phyloP scores from a whole-genome alignment of 2,329 filamentous ascomycete species.

The Nakataea oryzae region DNA sequence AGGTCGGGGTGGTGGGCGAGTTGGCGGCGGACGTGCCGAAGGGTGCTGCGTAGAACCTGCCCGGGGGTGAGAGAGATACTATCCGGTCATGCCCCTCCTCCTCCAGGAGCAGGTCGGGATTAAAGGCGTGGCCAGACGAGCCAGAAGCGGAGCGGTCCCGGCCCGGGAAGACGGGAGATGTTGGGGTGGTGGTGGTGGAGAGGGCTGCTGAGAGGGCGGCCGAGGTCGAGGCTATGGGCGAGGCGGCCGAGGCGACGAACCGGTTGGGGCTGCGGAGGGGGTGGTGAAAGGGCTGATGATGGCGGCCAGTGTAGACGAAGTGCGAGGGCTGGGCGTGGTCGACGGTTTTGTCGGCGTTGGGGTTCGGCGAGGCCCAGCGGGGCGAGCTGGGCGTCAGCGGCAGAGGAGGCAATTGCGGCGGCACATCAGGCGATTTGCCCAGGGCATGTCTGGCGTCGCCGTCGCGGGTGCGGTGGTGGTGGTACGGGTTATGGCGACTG shows the following conservation, averaged over 20 bases:
- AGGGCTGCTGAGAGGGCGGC: background rate
- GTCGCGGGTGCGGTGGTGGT: conserved; percentile 4
- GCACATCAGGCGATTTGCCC: background rate
- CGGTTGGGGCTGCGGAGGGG: background rate
- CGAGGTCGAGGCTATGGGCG: conserved; percentile 3
- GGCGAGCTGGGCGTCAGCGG: conserved; percentile 24
- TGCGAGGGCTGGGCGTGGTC: conserved; percentile 7
- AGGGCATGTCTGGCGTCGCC: background rate
- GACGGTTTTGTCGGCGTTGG: conserved; percentile 13
- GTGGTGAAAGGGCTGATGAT: background rate
- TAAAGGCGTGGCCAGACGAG: conserved; percentile 3
- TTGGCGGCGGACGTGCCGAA: conserved; percentile 9
- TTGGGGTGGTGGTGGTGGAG: background rate
- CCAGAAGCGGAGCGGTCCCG: conserved; percentile 7
- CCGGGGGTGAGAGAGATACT: background rate
- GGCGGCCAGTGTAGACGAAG: background rate
- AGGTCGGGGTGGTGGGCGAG: conserved; percentile 9
- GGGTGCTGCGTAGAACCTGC: background rate
- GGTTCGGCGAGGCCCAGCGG: conserved; percentile 35
- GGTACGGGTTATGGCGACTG: conserved; percentile 1
- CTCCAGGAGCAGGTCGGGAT: background rate
- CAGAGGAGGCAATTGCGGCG: conserved; percentile 20
- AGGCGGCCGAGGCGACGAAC: background rate
- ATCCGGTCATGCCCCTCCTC: background rate
- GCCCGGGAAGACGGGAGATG: background rate